These are phyloP conservation scores for Urochloa ruziziensis DNA, from an alignment of 176 grass and related monocot genomes.

Conservation along the genomic window DNA sequence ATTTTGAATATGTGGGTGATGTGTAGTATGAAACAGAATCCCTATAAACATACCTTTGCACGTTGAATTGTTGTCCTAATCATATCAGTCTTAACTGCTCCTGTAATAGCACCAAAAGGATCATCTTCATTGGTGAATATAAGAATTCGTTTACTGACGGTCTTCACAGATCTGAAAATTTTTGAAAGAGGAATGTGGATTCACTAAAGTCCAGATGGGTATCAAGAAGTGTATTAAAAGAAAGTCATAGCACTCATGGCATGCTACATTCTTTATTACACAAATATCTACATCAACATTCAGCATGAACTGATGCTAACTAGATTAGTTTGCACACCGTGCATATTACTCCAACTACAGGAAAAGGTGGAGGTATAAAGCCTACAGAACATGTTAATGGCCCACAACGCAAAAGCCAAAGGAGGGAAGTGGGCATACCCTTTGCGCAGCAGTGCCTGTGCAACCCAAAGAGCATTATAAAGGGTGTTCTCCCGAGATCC, in stretches of 20 bases:
- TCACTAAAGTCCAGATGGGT: neutral
- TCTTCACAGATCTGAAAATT: slow-evolving; percentile 70
- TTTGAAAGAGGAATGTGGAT: slow-evolving; percentile 8
- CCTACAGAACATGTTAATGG: neutral
- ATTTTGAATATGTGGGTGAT: neutral
- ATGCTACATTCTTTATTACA: neutral
- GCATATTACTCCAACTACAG: neutral
- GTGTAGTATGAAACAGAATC: slow-evolving; percentile 1
- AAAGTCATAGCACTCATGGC: neutral
- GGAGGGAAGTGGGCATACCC: slow-evolving; percentile 48
- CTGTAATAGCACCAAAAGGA: slow-evolving; percentile 78
- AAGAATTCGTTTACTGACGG: slow-evolving; percentile 73
- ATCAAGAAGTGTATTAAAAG: neutral
- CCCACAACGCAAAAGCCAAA: neutral
- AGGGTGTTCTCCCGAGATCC: slow-evolving; percentile 88
- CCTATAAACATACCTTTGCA: slow-evolving; percentile 59
- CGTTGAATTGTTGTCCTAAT: slow-evolving; percentile 84
- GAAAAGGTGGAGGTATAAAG: neutral
- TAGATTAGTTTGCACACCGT: slow-evolving; percentile 17
- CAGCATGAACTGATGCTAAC: slow-evolving; percentile 2
- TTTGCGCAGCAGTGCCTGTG: slow-evolving; percentile 85
- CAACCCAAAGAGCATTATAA: slow-evolving; percentile 96
- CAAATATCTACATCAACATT: slow-evolving; percentile 26
- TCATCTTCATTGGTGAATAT: slow-evolving; percentile 96
- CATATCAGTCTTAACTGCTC: slow-evolving; percentile 81